Percentiles rank a stretch among this genome's conserved stretches.
phyloP scores from a whole-genome alignment of 192 early-diverging fungal genomes.

The Umbelopsis ramanniana region DNA sequence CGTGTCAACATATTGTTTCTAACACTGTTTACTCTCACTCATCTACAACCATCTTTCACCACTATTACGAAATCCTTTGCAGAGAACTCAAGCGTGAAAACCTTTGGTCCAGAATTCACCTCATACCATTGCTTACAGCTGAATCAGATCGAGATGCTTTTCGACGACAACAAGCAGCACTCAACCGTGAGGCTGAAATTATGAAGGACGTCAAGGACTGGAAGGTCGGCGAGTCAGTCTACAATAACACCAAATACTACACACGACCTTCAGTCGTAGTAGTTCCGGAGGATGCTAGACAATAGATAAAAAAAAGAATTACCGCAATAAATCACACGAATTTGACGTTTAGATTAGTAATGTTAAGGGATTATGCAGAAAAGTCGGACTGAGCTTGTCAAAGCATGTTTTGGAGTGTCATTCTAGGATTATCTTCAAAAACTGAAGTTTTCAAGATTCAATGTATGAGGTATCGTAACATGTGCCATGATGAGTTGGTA shows the following conservation, averaged over 20 bases:
- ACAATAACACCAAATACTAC: slow-evolving; percentile 89
- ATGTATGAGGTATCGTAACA: too few species aligned
- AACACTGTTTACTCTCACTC: too few species aligned
- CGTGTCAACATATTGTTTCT: neutral
- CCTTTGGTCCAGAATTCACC: slow-evolving; percentile 90
- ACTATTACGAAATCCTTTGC: neutral
- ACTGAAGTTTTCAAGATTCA: too few species aligned
- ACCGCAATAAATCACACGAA: neutral
- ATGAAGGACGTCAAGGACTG: slow-evolving; percentile 87
- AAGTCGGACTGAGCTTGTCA: too few species aligned
- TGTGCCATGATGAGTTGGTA: too few species aligned
- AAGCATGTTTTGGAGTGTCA: too few species aligned
- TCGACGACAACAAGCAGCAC: slow-evolving; percentile 75
- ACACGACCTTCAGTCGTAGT: slow-evolving; percentile 69
- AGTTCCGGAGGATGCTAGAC: slow-evolving; percentile 59
- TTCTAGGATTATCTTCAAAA: too few species aligned
- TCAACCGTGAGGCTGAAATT: slow-evolving; percentile 76
- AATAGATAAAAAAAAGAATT: slow-evolving; percentile 2
- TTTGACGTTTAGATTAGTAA: too few species aligned
- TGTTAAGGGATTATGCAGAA: too few species aligned
- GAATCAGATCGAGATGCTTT: slow-evolving; percentile 92
- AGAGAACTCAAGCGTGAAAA: slow-evolving; percentile 94
- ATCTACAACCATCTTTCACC: too few species aligned
- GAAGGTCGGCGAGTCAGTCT: slow-evolving; percentile 84
- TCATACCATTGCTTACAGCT: slow-evolving; percentile 90